Base-by-base conservation (phyloP, 345 rosid species). In the Aquilaria sinensis region DNA sequence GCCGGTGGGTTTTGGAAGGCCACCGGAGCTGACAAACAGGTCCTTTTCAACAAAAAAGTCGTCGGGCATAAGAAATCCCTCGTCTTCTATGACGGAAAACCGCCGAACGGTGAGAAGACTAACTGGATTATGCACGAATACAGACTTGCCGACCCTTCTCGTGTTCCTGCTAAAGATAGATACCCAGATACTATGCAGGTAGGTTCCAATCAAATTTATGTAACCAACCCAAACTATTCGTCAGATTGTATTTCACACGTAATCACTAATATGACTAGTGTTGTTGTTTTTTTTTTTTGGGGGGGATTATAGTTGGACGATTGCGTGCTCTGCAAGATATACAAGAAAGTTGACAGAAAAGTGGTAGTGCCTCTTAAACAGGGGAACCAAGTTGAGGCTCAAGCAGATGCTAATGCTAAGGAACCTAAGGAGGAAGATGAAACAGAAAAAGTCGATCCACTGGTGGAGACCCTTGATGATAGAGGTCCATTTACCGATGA, bases 51-150 rank as follows among this genome's bases (percentile, higher is more conserved):
- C 8, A 16, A 13, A 12, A 32, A 9, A 3, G n/a, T 23, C 1
- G 33, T 63, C 6, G 66, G 66, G 37, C 41, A 16, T 3, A 41
- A 50, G 15, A 63, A 51, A 32, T 56, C 66, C 2, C 30, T 63
- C 57, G 66, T 63, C 2, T 63, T 63, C 14, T 63, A 63, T 12
- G 31, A 9, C 53, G 67, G 67, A n/a, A 53, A 47, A 45, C 53
- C 67, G 31, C 59, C 52, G 0, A 64, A 46, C 29, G 66, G 60
- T n/a, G 53, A 43, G 1, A 54, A 64, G 23, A 64, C 52, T 10
- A 31, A 32, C 46, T 64, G 67, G 67, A 53, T 64, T 0, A 64
- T 64, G 60, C 59, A 53, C 54, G 60, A 64, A n/a, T 64, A 64
- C 10, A 53, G 67, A 64, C 58, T 64, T 2, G 46, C 30, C 3